Evolutionary conservation across 2,329 filamentous ascomycete genomes (phyloP).

Genomic region (Cladosporium velox): DNA sequence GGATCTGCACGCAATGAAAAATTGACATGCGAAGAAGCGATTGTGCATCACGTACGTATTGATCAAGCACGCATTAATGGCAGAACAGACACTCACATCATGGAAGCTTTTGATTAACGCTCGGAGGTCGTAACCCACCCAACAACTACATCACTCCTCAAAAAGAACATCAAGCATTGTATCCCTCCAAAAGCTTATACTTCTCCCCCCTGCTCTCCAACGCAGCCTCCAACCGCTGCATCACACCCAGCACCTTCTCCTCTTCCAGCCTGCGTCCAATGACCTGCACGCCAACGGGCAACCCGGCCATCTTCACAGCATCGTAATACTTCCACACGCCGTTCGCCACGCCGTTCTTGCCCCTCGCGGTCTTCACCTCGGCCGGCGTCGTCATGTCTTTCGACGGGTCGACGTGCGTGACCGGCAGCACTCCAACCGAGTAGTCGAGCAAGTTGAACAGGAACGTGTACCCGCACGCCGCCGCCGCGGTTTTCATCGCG

Average conservation of each 20-base stretch:
- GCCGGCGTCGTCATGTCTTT: conserved; percentile 65
- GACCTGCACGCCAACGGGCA: conserved; percentile 84
- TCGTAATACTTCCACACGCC: conserved; percentile 89
- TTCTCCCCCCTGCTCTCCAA: conserved; percentile 58
- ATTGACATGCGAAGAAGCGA: background rate
- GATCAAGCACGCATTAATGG: too few relatives aligned
- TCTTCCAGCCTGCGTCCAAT: conserved; percentile 79
- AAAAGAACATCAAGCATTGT: background rate
- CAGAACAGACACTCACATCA: background rate
- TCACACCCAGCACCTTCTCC: conserved; percentile 80
- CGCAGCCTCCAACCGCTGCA: conserved; percentile 76
- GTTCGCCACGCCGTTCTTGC: conserved; percentile 69
- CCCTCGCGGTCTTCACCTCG: conserved; percentile 63
- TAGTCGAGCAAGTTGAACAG: conserved; percentile 93
- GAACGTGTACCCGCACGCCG: conserved; percentile 90
- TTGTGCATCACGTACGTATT: too few relatives aligned
- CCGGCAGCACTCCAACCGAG: conserved; percentile 75
- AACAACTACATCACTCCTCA: background rate
- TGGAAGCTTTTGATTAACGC: background rate
- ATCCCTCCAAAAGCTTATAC: conserved; percentile 52
- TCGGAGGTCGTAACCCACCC: too few relatives aligned
- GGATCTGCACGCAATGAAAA: background rate
- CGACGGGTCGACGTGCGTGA: conserved; percentile 76
- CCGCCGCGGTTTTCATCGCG: conserved; percentile 82
- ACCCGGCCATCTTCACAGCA: conserved; percentile 76